These are phyloP conservation scores for Ophioceras dolichostomum DNA, from an alignment of 2,329 filamentous ascomycete species.

Conservation along the genomic window DNA sequence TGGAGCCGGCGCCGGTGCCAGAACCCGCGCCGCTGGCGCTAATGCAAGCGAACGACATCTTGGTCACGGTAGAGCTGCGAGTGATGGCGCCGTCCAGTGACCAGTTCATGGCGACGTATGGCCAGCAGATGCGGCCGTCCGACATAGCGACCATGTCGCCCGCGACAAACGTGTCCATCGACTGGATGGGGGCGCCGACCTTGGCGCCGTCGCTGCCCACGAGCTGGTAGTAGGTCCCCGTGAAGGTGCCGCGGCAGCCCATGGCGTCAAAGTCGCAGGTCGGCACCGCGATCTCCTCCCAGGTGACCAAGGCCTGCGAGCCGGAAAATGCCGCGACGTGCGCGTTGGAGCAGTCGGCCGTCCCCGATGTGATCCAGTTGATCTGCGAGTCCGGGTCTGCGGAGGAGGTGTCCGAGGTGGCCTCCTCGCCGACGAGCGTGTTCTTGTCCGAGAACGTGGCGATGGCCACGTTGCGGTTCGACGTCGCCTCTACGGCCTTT, in stretches of 20 bases:
- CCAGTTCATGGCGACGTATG: conserved; percentile 45
- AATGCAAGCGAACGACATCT: conserved; percentile 42
- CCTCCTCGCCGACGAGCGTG: conserved; percentile 39
- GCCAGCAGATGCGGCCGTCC: conserved; percentile 50
- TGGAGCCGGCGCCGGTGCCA: background rate
- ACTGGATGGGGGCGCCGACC: conserved; percentile 35
- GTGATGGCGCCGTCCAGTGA: conserved; percentile 20
- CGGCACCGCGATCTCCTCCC: conserved; percentile 47
- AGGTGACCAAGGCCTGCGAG: conserved; percentile 40
- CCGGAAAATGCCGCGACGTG: conserved; percentile 43
- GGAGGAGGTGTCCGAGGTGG: conserved; percentile 36
- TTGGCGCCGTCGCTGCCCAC: conserved; percentile 37
- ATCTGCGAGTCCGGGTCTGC: conserved; percentile 43
- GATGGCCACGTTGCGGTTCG: conserved; percentile 47
- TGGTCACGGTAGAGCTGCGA: conserved; percentile 14
- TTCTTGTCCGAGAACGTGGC: conserved; percentile 44
- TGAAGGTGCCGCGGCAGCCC: conserved; percentile 45
- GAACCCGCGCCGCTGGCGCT: conserved; percentile 7
- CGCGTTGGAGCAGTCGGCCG: conserved; percentile 43
- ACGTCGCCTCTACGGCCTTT: conserved; percentile 35
- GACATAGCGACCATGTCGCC: conserved; percentile 49
- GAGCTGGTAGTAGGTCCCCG: conserved; percentile 47
- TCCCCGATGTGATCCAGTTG: conserved; percentile 42
- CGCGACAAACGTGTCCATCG: conserved; percentile 42
- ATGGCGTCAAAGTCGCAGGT: conserved; percentile 43